Evolutionary conservation across 208 protist species (phyloP), one percentile per base, ranked within the genome.

Genomic region (Wallacemonas sp.): DNA sequence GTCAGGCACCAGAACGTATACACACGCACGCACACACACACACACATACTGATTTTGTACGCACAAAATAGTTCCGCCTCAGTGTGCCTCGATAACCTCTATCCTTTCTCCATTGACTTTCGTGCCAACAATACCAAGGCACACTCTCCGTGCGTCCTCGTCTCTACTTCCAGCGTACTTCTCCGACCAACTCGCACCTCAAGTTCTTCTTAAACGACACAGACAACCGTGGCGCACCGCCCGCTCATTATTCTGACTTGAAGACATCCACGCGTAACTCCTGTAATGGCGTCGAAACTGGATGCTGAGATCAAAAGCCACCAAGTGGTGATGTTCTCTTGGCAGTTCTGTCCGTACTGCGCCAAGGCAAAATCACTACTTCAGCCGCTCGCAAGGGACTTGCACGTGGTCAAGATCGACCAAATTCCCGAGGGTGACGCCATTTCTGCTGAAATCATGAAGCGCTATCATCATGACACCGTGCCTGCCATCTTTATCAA

Each of bases 401-500:
- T 80, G 0, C 41, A 34, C 12, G 42, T 66, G 2, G 39, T 71
- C 46, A 55, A 84, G 19, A 71, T 84, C n/a, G 79, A 84, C 33
- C 39, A 63, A 22, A 75, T 80, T 62, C 9, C 17, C 17, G 66
- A 80, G 27, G 79, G 74, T 11, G 39, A 80, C 27, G 61, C 36
- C 12, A 60, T 83, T 39, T 62, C 26, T 4, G 53, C 59, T 12
- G 72, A 70, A 21, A 75, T 86, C 44, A 45, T 53, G 24, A 62
- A 69, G 55, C 28, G 42, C 21, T 79, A 71, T 42, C 56, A 75
- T 6, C 80, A 86, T 39, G 70, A 75, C n/a, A 86, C 80, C 9
- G 76, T 83, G 0, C 80, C 80, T 15, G 80, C 80, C 3, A 74
- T 86, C 11, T 86, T 82, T 30, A 76, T 86, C 55, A 79, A 80